phyloP scores from a whole-genome alignment of 2,329 filamentous ascomycete species.

The Juglanconis juglandina region DNA sequence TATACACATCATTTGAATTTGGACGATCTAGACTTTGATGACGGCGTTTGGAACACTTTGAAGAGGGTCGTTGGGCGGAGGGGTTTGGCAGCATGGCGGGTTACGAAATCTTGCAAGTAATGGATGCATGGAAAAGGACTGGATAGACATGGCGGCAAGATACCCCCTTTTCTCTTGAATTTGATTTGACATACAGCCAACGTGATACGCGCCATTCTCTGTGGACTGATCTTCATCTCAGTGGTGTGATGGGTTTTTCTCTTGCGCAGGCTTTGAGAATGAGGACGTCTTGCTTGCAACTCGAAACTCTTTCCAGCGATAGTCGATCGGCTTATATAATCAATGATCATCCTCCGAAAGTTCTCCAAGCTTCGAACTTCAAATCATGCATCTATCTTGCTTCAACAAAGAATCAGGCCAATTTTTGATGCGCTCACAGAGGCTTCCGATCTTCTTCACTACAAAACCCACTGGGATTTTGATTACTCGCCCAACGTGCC shows the following conservation, averaged over 20 bases:
- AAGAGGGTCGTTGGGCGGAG: constrained; percentile 62
- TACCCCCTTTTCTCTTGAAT: constrained; percentile 13
- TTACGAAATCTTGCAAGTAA: constrained; percentile 56
- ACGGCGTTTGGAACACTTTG: constrained; percentile 71
- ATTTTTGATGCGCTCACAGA: too few species aligned
- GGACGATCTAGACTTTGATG: constrained; percentile 78
- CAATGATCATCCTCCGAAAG: background rate
- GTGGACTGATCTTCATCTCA: background rate
- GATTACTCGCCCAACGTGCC: background rate
- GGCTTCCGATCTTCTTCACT: background rate
- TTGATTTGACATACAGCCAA: background rate
- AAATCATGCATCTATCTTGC: background rate
- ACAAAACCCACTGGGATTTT: background rate
- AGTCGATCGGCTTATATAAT: constrained; percentile 13
- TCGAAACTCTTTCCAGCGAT: background rate
- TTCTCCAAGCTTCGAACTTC: background rate
- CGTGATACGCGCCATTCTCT: background rate
- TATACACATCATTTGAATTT: constrained; percentile 68
- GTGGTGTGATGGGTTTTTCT: background rate
- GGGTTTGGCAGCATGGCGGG: constrained; percentile 60
- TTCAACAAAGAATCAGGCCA: too few species aligned
- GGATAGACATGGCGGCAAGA: constrained; percentile 8
- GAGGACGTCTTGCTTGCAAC: background rate
- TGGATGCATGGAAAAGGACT: constrained; percentile 2
- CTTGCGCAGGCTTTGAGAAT: too few species aligned